phyloP scores from a whole-genome alignment of 305 asterid genomes.

The Fraxinus velutina region DNA sequence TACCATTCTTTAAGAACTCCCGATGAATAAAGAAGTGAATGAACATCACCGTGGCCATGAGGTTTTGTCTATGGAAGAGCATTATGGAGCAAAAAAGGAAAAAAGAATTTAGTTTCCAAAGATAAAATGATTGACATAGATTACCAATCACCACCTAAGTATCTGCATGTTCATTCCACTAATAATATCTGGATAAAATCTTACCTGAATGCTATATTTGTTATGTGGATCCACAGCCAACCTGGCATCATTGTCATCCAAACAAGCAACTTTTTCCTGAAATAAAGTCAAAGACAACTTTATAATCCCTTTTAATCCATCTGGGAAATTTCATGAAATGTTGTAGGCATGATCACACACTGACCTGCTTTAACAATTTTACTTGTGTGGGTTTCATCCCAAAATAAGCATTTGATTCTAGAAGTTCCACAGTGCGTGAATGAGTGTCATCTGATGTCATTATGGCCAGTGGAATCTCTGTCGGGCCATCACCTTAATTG shows the following conservation, averaged over 20 bases:
- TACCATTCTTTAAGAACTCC: conserved; percentile 90
- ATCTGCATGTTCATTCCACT: neutral
- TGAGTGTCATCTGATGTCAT: conserved; percentile 99
- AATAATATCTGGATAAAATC: conserved; percentile 19
- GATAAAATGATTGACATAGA: neutral
- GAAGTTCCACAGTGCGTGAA: conserved; percentile 62
- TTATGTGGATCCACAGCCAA: conserved; percentile 80
- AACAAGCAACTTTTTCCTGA: conserved; percentile 99
- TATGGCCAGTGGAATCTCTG: conserved; percentile 80
- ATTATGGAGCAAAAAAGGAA: conserved; percentile 2
- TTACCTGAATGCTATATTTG: conserved; percentile 86
- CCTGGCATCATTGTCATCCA: conserved; percentile 90
- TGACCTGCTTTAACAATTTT: conserved; percentile 86
- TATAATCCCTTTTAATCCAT: conserved; percentile 10
- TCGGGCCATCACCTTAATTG: conserved; percentile 52
- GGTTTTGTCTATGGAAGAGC: conserved; percentile 75
- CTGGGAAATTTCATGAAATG: neutral
- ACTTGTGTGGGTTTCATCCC: conserved; percentile 91
- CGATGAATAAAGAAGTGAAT: conserved; percentile 86
- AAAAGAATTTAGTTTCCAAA: conserved; percentile 15
- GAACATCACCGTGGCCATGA: conserved; percentile 99
- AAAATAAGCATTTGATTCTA: conserved; percentile 75
- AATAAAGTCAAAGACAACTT: conserved; percentile 25
- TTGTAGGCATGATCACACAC: conserved; percentile 11
- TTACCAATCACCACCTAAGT: conserved; percentile 17